These are phyloP conservation scores for Luvunga scandens DNA, from an alignment of 345 rosid genomes.

Conservation along the genomic window DNA sequence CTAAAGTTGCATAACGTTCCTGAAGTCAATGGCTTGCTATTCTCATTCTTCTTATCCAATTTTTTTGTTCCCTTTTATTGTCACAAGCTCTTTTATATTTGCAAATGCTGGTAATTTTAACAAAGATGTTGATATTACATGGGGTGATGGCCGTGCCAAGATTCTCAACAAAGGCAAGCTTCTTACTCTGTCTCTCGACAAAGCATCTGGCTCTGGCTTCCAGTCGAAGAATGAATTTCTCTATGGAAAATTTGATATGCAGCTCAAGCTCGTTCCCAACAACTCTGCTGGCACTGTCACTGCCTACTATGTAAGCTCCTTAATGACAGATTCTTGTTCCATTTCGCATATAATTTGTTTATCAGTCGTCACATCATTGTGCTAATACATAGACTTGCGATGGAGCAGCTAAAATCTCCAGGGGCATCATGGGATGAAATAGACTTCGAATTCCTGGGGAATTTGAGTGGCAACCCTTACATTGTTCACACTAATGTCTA, in stretches of 20 bases:
- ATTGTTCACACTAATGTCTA: constrained; percentile 63
- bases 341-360: not conserved
- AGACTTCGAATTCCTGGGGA: constrained; percentile 78
- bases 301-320: constrained; percentile 28
- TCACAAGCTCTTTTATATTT: not conserved
- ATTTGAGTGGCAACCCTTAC: constrained; percentile 62
- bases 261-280: constrained; percentile 39
- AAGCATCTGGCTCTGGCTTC: constrained; percentile 37
- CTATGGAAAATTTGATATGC: constrained; percentile 33
- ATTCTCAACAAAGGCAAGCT: constrained; percentile 30
- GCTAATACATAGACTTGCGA: not conserved
- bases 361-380: too few relatives aligned
- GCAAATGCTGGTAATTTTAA: constrained; percentile 17
- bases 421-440: constrained; percentile 70
- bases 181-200: constrained; percentile 28
- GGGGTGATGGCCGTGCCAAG: constrained; percentile 30
- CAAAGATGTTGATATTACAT: constrained; percentile 11
- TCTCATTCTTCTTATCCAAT: not conserved
- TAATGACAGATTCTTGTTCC: not conserved
- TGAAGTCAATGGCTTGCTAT: constrained; percentile 1
- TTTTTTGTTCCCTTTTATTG: not conserved
- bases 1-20: not conserved
- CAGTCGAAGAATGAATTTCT: constrained; percentile 34
- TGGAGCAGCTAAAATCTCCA: constrained; percentile 48
- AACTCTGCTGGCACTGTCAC: constrained; percentile 51